Evolutionary conservation across 164 flowering plant species (phyloP).

Genomic region (Aristolochia fimbriata): DNA sequence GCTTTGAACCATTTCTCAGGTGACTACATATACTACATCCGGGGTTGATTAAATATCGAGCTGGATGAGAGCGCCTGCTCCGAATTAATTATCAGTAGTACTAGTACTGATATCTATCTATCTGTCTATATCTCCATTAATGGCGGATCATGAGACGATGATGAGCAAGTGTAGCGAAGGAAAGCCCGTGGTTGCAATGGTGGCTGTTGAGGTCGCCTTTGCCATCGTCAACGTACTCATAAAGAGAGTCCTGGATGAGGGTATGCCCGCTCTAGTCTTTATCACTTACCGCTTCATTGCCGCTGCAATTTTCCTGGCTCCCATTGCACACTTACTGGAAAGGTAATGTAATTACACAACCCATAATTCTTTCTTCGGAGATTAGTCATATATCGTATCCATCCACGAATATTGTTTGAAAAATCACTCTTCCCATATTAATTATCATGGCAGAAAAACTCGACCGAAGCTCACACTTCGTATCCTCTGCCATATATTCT

Average conservation of each 20-base stretch:
- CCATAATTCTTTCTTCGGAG: background rate
- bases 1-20: background rate
- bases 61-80: no score
- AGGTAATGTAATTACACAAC: background rate
- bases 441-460: slow-evolving; percentile 47
- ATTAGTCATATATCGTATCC: no score
- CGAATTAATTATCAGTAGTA: no score
- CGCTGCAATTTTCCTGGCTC: slow-evolving; percentile 45
- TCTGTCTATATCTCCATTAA: slow-evolving; percentile 3
- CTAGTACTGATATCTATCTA: no score
- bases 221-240: slow-evolving; percentile 57
- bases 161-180: slow-evolving; percentile 28
- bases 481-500: slow-evolving; percentile 44
- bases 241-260: slow-evolving; percentile 55
- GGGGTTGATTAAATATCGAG: background rate
- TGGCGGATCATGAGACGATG: slow-evolving; percentile 17
- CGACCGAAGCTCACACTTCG: slow-evolving; percentile 47
- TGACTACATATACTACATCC: slow-evolving; percentile 8
- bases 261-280: slow-evolving; percentile 42
- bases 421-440: background rate
- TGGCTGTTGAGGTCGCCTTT: slow-evolving; percentile 40
- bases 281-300: slow-evolving; percentile 48
- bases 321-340: slow-evolving; percentile 18
- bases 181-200: slow-evolving; percentile 48
- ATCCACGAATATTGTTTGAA: background rate